phyloP scores from a whole-genome alignment of 2,329 filamentous ascomycete species.

The Herpomyces periplanetae region DNA sequence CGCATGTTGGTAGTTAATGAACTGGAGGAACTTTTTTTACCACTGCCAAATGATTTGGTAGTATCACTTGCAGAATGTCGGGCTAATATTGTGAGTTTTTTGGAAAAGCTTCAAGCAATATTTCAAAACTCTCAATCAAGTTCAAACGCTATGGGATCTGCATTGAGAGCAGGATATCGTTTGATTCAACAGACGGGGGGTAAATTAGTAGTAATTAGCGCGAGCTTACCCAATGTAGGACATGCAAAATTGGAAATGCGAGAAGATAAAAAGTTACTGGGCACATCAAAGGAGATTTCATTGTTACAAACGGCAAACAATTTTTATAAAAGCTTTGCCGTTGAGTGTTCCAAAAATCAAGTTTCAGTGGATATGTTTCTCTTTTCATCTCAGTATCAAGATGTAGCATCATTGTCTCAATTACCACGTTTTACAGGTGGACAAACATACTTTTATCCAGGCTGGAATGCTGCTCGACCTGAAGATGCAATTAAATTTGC shows the following conservation, averaged over 20 bases:
- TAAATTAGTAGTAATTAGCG: conserved; percentile 66
- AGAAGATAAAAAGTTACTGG: conserved; percentile 79
- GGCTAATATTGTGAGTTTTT: conserved; percentile 59
- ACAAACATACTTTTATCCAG: conserved; percentile 92
- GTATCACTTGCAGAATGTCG: conserved; percentile 63
- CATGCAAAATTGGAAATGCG: conserved; percentile 64
- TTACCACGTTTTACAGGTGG: conserved; percentile 81
- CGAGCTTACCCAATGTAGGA: conserved; percentile 59
- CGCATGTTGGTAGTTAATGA: conserved; percentile 69
- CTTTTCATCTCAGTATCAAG: conserved; percentile 80
- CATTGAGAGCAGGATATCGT: conserved; percentile 67
- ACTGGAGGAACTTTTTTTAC: conserved; percentile 77
- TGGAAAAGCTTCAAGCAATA: conserved; percentile 71
- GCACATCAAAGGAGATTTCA: conserved; percentile 58
- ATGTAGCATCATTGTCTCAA: conserved; percentile 82
- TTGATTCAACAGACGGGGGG: conserved; percentile 74
- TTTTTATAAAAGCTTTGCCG: conserved; percentile 96
- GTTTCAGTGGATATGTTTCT: conserved; percentile 96
- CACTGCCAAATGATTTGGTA: conserved; percentile 59
- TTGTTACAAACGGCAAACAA: conserved; percentile 68
- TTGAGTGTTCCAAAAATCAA: conserved; percentile 94
- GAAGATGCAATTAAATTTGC: conserved; percentile 96
- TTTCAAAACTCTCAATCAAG: conserved; percentile 74
- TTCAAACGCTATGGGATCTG: conserved; percentile 74
- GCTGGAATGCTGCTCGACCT: conserved; percentile 67